phyloP scores from a whole-genome alignment of 2,329 filamentous ascomycete species.

The Diaporthe velutina region DNA sequence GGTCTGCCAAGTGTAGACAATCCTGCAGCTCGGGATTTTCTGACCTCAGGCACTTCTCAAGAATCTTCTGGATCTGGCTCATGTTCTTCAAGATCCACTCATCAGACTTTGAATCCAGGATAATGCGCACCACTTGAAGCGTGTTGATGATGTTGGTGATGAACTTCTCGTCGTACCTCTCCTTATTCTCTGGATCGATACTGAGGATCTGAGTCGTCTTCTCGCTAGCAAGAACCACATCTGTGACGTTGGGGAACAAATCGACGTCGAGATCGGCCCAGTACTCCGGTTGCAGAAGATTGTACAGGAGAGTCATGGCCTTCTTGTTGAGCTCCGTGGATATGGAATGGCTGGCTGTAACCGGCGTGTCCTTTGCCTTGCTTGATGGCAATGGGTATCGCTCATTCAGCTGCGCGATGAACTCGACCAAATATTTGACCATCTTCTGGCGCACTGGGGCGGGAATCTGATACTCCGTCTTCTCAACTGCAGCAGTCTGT shows the following conservation, averaged over 20 bases:
- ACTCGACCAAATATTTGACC: slow-evolving; percentile 94
- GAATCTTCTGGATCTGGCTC: slow-evolving; percentile 82
- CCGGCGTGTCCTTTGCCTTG: slow-evolving; percentile 69
- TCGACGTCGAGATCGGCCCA: slow-evolving; percentile 96
- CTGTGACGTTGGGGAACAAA: slow-evolving; percentile 89
- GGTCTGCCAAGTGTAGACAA: slow-evolving; percentile 82
- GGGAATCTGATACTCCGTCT: slow-evolving; percentile 77
- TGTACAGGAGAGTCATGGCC: slow-evolving; percentile 83
- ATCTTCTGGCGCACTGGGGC: slow-evolving; percentile 79
- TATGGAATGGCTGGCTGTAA: slow-evolving; percentile 62
- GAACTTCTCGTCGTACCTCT: slow-evolving; percentile 86
- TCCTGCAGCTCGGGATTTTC: slow-evolving; percentile 95
- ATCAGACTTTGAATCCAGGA: slow-evolving; percentile 88
- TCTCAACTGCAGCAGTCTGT: slow-evolving; percentile 62
- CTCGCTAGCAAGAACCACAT: slow-evolving; percentile 86
- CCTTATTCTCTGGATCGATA: slow-evolving; percentile 72
- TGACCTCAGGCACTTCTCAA: slow-evolving; percentile 89
- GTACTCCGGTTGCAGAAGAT: slow-evolving; percentile 86
- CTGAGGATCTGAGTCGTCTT: slow-evolving; percentile 74
- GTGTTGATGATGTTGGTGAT: slow-evolving; percentile 92
- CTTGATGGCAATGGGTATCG: slow-evolving; percentile 82
- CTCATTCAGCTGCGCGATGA: slow-evolving; percentile 91
- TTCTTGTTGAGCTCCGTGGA: slow-evolving; percentile 87
- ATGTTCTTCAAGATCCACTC: slow-evolving; percentile 91
- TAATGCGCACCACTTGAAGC: slow-evolving; percentile 89